Evolutionary conservation across 495 filamentous ascomycete species (phyloP).

Genomic region (Xylaria longipes): DNA sequence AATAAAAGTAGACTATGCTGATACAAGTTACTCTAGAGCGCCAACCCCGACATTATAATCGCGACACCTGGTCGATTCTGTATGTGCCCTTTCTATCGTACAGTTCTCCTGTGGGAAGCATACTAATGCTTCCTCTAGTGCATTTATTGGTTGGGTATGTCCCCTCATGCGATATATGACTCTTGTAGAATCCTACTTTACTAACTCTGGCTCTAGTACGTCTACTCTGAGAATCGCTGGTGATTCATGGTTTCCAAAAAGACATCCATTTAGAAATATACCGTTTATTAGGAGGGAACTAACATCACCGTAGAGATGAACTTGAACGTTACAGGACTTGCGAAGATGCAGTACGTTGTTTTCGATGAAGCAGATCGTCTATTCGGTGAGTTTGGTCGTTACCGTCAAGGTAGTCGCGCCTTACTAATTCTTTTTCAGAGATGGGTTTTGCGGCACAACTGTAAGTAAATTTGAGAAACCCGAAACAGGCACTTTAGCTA

Average conservation of each 20-base stretch:
- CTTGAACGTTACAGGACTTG: conserved; percentile 51
- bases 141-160: conserved; percentile 84
- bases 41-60: conserved; percentile 95
- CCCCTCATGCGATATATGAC: neutral
- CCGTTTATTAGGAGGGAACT: neutral
- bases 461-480: conserved; percentile 2
- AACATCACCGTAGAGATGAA: conserved; percentile 73
- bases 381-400: conserved; percentile 58
- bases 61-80: conserved; percentile 92
- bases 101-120: neutral
- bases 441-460: conserved; percentile 96
- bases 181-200: neutral
- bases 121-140: conserved; percentile 41
- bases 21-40: conserved; percentile 45
- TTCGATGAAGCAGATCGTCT: conserved; percentile 97
- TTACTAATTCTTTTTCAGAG: conserved; percentile 43
- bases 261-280: neutral
- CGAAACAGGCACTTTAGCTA: neutral
- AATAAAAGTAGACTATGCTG: neutral
- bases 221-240: neutral
- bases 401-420: too few species aligned
- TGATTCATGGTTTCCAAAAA: neutral
- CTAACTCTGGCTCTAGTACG: neutral
- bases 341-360: conserved; percentile 86
- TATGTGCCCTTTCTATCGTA: neutral